Percentiles rank a stretch among this genome's conserved stretches.
Evolutionary conservation across 2,329 filamentous ascomycete genomes (phyloP).

Genomic region (Chrysoporthe deuterocubensis): DNA sequence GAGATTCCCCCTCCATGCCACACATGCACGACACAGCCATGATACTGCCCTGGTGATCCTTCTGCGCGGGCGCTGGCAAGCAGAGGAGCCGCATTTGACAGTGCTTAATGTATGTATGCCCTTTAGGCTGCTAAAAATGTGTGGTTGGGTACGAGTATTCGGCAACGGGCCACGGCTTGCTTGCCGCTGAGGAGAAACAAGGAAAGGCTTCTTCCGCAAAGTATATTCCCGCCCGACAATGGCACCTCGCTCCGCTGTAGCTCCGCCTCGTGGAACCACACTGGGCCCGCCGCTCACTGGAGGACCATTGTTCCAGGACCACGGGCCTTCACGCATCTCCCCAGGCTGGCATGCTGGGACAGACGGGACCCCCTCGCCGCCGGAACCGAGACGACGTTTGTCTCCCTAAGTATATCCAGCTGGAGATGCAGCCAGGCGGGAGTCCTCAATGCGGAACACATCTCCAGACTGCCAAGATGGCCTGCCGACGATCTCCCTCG

Average conservation of each 20-base stretch:
- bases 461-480: background rate
- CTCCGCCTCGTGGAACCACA: conserved; percentile 25
- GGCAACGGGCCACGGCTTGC: background rate
- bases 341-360: background rate
- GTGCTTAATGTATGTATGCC: background rate
- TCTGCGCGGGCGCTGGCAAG: background rate
- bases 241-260: conserved; percentile 25
- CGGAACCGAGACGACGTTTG: conserved; percentile 13
- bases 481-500: background rate
- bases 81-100: background rate
- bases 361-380: conserved; percentile 3
- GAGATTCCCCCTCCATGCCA: background rate
- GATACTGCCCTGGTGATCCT: background rate
- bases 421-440: background rate
- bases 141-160: background rate
- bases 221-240: conserved; percentile 21
- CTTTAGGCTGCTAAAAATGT: background rate
- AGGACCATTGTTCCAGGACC: background rate
- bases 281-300: background rate
- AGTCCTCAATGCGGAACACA: background rate
- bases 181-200: conserved; percentile 1
- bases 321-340: background rate
- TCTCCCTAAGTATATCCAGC: conserved; percentile 5
- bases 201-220: conserved; percentile 22
- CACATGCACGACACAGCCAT: background rate